Conservation (phyloP, 768 basidiomycete species). For the Coprinellus aureogranulatus region DNA sequence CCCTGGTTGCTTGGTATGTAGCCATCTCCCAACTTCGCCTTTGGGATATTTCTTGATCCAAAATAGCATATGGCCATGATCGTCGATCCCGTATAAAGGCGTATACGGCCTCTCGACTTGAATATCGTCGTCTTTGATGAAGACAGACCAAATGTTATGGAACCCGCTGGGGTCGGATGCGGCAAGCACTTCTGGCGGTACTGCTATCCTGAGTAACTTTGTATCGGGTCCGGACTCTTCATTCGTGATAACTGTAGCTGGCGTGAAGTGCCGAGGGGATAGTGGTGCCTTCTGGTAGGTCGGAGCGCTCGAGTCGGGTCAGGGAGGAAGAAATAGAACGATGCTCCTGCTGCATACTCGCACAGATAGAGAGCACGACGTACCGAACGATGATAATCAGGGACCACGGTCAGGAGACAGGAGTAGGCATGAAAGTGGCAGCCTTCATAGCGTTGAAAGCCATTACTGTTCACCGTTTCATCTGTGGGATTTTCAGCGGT, state of each 20-base stretch:
- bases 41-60: conserved; percentile 80
- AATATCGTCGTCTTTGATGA: conserved; percentile 83
- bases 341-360: conserved; percentile 38
- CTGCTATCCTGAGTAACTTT: conserved; percentile 59
- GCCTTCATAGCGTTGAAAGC: too few species aligned
- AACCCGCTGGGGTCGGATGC: conserved; percentile 21
- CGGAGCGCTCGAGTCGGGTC: conserved; percentile 46
- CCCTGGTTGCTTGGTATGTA: conserved; percentile 66
- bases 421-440: too few species aligned
- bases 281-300: conserved; percentile 37
- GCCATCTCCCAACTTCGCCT: conserved; percentile 83
- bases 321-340: conserved; percentile 53
- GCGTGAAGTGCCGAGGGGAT: conserved; percentile 55
- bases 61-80: conserved; percentile 63
- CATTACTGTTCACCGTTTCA: too few species aligned
- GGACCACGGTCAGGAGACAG: too few species aligned
- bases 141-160: conserved; percentile 69
- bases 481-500: too few species aligned
- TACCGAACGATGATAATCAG: too few species aligned
- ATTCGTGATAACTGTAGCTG: conserved; percentile 54
- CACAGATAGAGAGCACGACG: too few species aligned
- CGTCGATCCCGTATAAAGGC: conserved; percentile 69
- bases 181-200: conserved; percentile 46
- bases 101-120: conserved; percentile 88
- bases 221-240: conserved; percentile 54